These are phyloP conservation scores for Neofusicoccum parvum DNA, from an alignment of 2,329 filamentous ascomycete species.

Conservation along the genomic window DNA sequence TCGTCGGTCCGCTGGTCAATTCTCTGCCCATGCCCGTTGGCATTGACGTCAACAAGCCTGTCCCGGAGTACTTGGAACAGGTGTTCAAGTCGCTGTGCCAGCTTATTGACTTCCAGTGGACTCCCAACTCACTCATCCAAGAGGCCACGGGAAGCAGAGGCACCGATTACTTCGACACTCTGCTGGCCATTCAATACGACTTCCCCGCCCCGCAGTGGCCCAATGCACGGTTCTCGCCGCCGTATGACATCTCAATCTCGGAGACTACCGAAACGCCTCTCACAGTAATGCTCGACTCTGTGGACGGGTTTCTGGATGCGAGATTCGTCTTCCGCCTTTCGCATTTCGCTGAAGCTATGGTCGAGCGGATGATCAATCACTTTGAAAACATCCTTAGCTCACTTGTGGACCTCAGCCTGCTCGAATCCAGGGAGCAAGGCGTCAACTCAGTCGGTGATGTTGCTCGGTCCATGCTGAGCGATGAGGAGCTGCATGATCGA, in stretches of 20 bases:
- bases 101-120: conserved; percentile 6
- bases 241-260: neutral
- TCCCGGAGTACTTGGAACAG: neutral
- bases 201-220: neutral
- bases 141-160: conserved; percentile 12
- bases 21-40: neutral
- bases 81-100: conserved; percentile 13
- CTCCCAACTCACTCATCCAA: conserved; percentile 13
- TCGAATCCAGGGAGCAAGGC: neutral
- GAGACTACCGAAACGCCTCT: conserved; percentile 9
- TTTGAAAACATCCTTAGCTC: neutral
- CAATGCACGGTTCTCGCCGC: neutral
- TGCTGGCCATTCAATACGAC: conserved; percentile 18
- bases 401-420: neutral
- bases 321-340: conserved; percentile 11
- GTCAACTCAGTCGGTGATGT: neutral
- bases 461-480: neutral
- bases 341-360: neutral
- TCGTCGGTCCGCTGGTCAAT: conserved; percentile 42
- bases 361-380: conserved; percentile 11
- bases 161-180: conserved; percentile 8
- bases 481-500: neutral
- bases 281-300: neutral
- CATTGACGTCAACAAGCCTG: neutral
- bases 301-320: neutral